phyloP scores from a whole-genome alignment of 306 rosid genomes.

The Hippophae gyantsensis region DNA sequence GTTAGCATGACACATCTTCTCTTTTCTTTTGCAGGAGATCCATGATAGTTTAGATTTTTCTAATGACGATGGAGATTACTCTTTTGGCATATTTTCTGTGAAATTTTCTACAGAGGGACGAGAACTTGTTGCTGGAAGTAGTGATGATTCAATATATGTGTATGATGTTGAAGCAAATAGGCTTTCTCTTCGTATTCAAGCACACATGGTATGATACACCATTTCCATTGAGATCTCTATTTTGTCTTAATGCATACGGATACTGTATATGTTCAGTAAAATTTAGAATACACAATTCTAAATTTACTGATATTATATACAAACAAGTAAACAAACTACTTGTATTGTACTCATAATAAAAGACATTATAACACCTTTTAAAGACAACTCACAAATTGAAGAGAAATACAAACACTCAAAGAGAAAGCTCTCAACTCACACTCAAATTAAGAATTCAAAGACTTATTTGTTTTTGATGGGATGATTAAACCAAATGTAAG shows the following conservation, averaged over 20 bases:
- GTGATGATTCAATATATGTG: conserved; percentile 66
- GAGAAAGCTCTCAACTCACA: no score
- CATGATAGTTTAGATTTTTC: conserved; percentile 66
- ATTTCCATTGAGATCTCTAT: background rate
- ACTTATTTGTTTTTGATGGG: no score
- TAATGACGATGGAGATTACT: conserved; percentile 34
- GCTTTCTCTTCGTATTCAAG: conserved; percentile 67
- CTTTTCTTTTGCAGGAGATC: conserved; percentile 57
- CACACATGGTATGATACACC: conserved; percentile 45
- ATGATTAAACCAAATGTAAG: no score
- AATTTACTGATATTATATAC: no score
- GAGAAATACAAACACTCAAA: no score
- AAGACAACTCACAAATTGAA: no score
- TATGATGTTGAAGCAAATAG: conserved; percentile 85
- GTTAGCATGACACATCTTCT: conserved; percentile 11
- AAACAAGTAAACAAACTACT: no score
- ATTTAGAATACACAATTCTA: no score
- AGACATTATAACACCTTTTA: no score
- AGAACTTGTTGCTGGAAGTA: conserved; percentile 88
- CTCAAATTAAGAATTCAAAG: no score
- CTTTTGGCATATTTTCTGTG: conserved; percentile 74
- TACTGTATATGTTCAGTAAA: background rate
- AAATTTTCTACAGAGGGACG: conserved; percentile 79
- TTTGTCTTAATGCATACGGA: background rate
- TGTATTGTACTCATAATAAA: no score